These are phyloP conservation scores for Dactylorhiza incarnata DNA, from an alignment of 106 monocot genomes.

Conservation along the genomic window DNA sequence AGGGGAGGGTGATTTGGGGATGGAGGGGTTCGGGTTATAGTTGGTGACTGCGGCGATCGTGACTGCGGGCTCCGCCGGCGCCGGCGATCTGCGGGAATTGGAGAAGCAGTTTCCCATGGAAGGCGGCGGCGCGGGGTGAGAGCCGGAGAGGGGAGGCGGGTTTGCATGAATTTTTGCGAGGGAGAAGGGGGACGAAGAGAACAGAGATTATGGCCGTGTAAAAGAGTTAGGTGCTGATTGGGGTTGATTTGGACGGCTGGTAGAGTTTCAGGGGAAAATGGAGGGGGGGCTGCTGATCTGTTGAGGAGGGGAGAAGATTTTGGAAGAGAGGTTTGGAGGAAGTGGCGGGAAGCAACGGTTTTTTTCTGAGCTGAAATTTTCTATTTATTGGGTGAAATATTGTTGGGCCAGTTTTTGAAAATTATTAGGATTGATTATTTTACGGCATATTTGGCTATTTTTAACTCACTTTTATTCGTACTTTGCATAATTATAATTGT, in stretches of 20 bases:
- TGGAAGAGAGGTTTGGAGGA: neutral
- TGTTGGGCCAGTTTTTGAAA: too few relatives aligned
- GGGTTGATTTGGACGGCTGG: neutral
- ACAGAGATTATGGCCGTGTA: neutral
- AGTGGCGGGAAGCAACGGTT: neutral
- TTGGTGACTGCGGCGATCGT: neutral
- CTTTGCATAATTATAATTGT: too few relatives aligned
- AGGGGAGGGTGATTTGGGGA: slow-evolving; percentile 4
- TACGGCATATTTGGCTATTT: too few relatives aligned
- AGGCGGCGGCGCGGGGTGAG: neutral
- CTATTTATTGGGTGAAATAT: neutral
- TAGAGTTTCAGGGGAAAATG: neutral
- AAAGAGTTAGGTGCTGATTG: neutral
- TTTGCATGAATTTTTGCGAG: neutral
- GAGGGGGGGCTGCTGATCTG: neutral
- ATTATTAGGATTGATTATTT: too few relatives aligned
- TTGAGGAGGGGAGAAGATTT: neutral
- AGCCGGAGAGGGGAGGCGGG: neutral
- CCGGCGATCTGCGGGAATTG: slow-evolving; percentile 1
- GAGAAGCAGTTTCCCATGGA: slow-evolving; percentile 30
- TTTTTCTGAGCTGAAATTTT: neutral
- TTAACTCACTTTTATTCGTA: too few relatives aligned
- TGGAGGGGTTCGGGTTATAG: neutral
- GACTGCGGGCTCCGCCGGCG: neutral
- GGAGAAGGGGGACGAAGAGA: neutral